Evolutionary conservation across 306 rosid species (phyloP).

Genomic region (Dryas octopetala): DNA sequence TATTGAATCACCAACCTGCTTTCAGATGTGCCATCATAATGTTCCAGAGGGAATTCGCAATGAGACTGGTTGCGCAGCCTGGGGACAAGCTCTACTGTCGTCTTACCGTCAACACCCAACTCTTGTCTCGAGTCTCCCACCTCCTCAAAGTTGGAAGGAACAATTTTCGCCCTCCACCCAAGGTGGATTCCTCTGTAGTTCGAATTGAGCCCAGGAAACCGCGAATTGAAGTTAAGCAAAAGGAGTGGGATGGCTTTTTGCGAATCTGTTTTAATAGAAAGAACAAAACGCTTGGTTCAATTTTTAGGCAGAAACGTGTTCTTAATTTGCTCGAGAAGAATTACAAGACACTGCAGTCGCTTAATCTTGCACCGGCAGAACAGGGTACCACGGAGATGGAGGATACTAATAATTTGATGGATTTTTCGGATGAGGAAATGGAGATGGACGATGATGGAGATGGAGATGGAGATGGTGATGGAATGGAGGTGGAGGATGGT

Average conservation of each 20-base stretch:
- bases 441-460: conserved; percentile 52
- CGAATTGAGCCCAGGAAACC: conserved; percentile 88
- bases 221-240: conserved; percentile 64
- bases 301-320: conserved; percentile 83
- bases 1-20: conserved; percentile 69
- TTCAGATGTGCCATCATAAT: conserved; percentile 91
- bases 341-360: conserved; percentile 64
- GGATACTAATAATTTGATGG: conserved; percentile 33
- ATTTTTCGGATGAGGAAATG: conserved; percentile 48
- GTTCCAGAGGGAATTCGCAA: conserved; percentile 94
- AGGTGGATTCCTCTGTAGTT: conserved; percentile 90
- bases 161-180: conserved; percentile 90
- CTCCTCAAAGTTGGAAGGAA: conserved; percentile 93
- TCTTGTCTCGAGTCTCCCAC: conserved; percentile 75
- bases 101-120: conserved; percentile 82
- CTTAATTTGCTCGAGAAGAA: conserved; percentile 76
- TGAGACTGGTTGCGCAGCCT: conserved; percentile 94
- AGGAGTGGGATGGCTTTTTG: conserved; percentile 93
- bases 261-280: conserved; percentile 79
- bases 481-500: conserved; percentile 59
- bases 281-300: conserved; percentile 92
- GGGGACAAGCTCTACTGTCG: conserved; percentile 93
- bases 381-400: conserved; percentile 35
- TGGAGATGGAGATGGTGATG: conserved; percentile 41
- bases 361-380: conserved; percentile 45